phyloP scores from a whole-genome alignment of 352 stramenopile genomes.

The Pythium vanterpoolii region DNA sequence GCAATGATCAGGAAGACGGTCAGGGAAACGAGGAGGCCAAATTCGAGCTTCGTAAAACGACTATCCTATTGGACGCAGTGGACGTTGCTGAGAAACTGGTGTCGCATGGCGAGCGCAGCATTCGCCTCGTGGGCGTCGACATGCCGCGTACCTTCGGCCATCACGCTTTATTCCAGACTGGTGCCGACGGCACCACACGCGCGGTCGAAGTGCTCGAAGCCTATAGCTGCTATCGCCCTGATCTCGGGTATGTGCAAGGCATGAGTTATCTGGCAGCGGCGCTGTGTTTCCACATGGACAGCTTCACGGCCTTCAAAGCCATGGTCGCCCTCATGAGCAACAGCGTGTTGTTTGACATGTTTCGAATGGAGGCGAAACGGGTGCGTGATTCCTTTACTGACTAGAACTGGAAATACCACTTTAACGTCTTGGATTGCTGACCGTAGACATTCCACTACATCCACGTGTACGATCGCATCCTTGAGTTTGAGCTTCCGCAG shows the following conservation, averaged over 20 bases:
- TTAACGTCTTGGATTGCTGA: background rate
- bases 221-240: slow-evolving; percentile 84
- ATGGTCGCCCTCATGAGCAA: slow-evolving; percentile 80
- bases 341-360: slow-evolving; percentile 87
- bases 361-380: slow-evolving; percentile 72
- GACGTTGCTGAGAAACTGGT: slow-evolving; percentile 81
- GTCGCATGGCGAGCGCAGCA: slow-evolving; percentile 73
- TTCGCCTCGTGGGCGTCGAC: slow-evolving; percentile 78
- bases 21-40: background rate
- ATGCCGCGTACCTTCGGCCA: slow-evolving; percentile 86
- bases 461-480: slow-evolving; percentile 67
- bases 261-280: slow-evolving; percentile 87
- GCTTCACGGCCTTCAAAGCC: slow-evolving; percentile 84
- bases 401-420: background rate
- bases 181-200: slow-evolving; percentile 62
- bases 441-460: slow-evolving; percentile 87
- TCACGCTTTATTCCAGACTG: slow-evolving; percentile 72
- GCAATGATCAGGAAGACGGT: slow-evolving; percentile 6
- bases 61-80: slow-evolving; percentile 66
- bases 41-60: slow-evolving; percentile 13
- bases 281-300: slow-evolving; percentile 87
- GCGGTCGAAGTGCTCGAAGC: slow-evolving; percentile 81
- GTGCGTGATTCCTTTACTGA: slow-evolving; percentile 31
- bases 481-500: slow-evolving; percentile 73
- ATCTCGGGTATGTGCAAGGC: slow-evolving; percentile 83